Conservation (phyloP, 1,284 basidiomycete species). For the Ganoderma meredithae region DNA sequence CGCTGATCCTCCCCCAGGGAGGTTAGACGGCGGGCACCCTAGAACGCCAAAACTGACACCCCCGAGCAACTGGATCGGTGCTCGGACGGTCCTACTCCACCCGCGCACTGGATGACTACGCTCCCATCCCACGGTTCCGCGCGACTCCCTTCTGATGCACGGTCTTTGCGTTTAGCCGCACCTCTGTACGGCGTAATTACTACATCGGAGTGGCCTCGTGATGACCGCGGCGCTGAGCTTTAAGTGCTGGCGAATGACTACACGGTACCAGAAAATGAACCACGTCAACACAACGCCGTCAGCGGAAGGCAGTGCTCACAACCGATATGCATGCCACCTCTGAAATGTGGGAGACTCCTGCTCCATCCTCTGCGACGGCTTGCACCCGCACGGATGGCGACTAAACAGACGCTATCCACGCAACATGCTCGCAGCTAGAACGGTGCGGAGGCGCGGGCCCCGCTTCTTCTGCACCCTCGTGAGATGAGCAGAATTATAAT, state of each 20-base stretch:
- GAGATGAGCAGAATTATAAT: background rate
- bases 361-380: background rate
- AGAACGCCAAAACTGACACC: constrained; percentile 1
- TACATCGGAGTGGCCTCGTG: constrained; percentile 1
- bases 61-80: background rate
- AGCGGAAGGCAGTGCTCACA: background rate
- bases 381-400: background rate
- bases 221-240: background rate
- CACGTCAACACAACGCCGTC: background rate
- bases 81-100: constrained; percentile 6
- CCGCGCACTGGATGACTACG: background rate
- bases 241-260: background rate
- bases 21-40: constrained; percentile 7
- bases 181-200: background rate
- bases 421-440: constrained; percentile 11
- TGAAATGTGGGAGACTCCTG: background rate
- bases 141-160: background rate
- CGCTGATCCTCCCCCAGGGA: constrained; percentile 6
- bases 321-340: background rate
- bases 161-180: background rate
- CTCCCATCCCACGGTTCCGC: constrained; percentile 1
- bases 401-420: background rate
- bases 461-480: constrained; percentile 1
- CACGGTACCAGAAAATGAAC: background rate
- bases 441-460: constrained; percentile 11